These are phyloP conservation scores for Cucurbita ficifolia DNA, from an alignment of 306 rosid genomes.

Conservation along the genomic window DNA sequence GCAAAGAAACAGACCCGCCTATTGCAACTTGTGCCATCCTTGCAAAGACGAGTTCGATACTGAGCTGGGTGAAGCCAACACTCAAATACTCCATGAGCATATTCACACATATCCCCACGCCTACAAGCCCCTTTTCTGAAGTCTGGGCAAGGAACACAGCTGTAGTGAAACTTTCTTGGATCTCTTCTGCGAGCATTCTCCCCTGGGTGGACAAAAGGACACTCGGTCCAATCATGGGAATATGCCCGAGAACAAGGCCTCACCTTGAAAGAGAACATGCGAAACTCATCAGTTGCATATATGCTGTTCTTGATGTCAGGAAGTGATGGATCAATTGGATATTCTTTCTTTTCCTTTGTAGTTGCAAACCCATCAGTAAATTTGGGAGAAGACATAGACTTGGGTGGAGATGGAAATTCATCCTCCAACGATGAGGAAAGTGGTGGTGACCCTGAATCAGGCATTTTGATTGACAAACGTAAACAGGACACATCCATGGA, in stretches of 20 bases:
- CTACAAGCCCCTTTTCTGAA: constrained; percentile 82
- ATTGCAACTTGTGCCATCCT: constrained; percentile 70
- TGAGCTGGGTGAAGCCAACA: constrained; percentile 98
- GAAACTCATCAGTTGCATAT: constrained; percentile 81
- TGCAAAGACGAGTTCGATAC: constrained; percentile 80
- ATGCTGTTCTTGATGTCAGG: constrained; percentile 90
- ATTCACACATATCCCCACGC: constrained; percentile 87
- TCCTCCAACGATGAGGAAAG: constrained; percentile 38
- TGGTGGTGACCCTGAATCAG: constrained; percentile 31
- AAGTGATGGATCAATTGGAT: constrained; percentile 77
- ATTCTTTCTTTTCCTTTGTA: constrained; percentile 55
- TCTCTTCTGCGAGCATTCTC: constrained; percentile 92
- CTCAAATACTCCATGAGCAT: constrained; percentile 93
- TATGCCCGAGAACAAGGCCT: constrained; percentile 90
- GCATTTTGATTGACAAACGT: constrained; percentile 20
- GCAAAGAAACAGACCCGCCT: constrained; percentile 83
- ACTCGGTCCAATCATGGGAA: constrained; percentile 94
- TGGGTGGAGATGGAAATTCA: constrained; percentile 42
- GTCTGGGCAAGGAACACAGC: constrained; percentile 93
- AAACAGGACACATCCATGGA: constrained; percentile 23
- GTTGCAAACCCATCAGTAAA: constrained; percentile 28
- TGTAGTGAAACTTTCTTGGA: constrained; percentile 80
- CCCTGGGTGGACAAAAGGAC: constrained; percentile 94
- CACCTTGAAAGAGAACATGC: constrained; percentile 87
- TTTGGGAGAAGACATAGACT: constrained; percentile 43